Evolutionary conservation across 148 eudicot genomes (phyloP).

Genomic region (Cornus controversa): DNA sequence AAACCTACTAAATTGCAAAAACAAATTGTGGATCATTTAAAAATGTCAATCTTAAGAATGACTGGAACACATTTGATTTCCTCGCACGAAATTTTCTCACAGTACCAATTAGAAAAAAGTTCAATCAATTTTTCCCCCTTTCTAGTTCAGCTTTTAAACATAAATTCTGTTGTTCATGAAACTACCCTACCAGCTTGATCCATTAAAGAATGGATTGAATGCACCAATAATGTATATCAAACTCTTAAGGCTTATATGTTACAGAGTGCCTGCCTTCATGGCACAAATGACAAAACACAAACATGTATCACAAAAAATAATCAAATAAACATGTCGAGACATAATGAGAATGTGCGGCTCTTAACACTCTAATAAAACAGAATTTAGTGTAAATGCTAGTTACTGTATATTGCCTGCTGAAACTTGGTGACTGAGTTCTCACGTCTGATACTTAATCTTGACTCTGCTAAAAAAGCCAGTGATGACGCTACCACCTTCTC

Average conservation of each 20-base stretch:
- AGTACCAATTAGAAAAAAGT: background rate
- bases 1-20: background rate
- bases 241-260: background rate
- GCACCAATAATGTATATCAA: too few species aligned
- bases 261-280: background rate
- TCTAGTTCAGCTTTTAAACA: too few species aligned
- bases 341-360: background rate
- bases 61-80: background rate
- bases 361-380: background rate
- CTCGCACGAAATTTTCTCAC: background rate
- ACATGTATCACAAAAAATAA: background rate
- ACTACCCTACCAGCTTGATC: too few species aligned
- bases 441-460: constrained; percentile 26
- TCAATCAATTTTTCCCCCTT: background rate
- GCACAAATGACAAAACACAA: background rate
- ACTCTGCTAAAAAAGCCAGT: constrained; percentile 45
- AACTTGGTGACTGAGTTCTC: constrained; percentile 43
- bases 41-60: background rate
- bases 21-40: background rate
- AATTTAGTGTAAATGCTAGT: constrained; percentile 5
- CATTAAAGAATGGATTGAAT: too few species aligned
- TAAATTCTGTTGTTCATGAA: too few species aligned
- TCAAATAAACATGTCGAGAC: background rate
- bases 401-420: constrained; percentile 61
- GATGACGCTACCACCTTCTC: constrained; percentile 82